Base-by-base conservation (phyloP, 805 yeast genomes). In the Kluyveromyces starmeri region DNA sequence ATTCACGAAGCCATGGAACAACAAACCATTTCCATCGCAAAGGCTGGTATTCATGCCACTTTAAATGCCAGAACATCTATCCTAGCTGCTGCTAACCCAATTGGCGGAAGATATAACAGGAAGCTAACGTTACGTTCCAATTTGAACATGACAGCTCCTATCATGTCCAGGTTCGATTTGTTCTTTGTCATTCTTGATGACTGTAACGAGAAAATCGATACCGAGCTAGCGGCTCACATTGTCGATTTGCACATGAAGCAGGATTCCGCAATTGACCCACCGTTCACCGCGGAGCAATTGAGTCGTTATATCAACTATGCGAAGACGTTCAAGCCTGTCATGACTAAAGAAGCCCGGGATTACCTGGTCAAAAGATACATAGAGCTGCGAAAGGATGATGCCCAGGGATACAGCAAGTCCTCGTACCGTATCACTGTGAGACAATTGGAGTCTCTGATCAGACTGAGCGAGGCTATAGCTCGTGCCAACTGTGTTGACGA, bases 1-100 rank as follows among this genome's bases (percentile, higher is more conserved):
- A 89, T 92, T 64, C 98, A 92, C 64, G 98, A 92, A 65, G 98
- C 97, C 16, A 92, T 92, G 98, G 98, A 92, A 70, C 98, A 92
- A 63, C 98, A 92, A 61, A 92, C 98, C 0, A 92, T 92, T 46
- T 88, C 96, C 11, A 92, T 92, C 51, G 96, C 98, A 8, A 92
- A 92, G 58, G 98, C 98, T 1, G 98, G 98, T 53, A 92, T 92
- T 44, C 96, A 92, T 53, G 97, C 98, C 2, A 92, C 98, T 1
- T 66, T 92, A 50, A 92, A 92, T 58, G 98, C 98, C 1, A 73
- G 98, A 52, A 85, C 98, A 0, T 85, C 96, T 0, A 92, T 92
- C 48, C 63, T 92, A 32, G 98, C 98, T 0, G 97, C 98, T n/a
- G 98, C 98, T 1, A 92, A 92, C 58, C 98, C 98, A 15, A 75